Conservation (phyloP, 176 grass and related monocot genomes). For the Cymbopogon citratus region DNA sequence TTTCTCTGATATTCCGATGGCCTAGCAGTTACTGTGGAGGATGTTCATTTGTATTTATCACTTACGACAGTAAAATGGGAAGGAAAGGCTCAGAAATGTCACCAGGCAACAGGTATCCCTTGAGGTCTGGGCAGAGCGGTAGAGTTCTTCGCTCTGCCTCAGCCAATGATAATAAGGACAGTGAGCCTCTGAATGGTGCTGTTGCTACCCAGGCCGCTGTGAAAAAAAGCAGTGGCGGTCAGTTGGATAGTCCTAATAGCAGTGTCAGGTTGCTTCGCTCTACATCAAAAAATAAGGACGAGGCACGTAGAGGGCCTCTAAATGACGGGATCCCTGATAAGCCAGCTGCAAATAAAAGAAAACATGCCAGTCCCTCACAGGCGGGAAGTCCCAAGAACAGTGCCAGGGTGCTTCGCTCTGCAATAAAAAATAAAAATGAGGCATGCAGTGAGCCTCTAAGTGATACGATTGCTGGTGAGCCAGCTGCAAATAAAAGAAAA, state of each 20-base stretch:
- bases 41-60: slow-evolving; percentile 9
- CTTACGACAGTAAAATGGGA: slow-evolving; percentile 14
- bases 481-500: slow-evolving; percentile 23
- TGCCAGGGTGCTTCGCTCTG: slow-evolving; percentile 52
- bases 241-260: slow-evolving; percentile 4
- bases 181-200: slow-evolving; percentile 26
- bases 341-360: slow-evolving; percentile 19
- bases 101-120: slow-evolving; percentile 44
- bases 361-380: slow-evolving; percentile 32
- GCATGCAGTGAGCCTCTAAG: slow-evolving; percentile 23
- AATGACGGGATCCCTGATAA: slow-evolving; percentile 12
- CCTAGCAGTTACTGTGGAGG: neutral
- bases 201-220: slow-evolving; percentile 7
- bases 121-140: slow-evolving; percentile 52
- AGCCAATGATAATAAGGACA: slow-evolving; percentile 28
- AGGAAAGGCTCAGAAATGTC: slow-evolving; percentile 35
- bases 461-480: slow-evolving; percentile 6
- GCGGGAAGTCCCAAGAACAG: neutral
- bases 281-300: slow-evolving; percentile 38
- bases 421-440: slow-evolving; percentile 34
- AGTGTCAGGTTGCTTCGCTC: slow-evolving; percentile 45
- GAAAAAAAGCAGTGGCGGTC: slow-evolving; percentile 24
- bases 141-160: slow-evolving; percentile 53
- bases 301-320: slow-evolving; percentile 15
- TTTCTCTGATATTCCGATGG: slow-evolving; percentile 3